A percentile compares a stretch with the other conserved stretches of the same genome.
These are phyloP conservation scores for Plenodomus lindquistii DNA, from an alignment of 2,329 filamentous ascomycete species.

Conservation along the genomic window DNA sequence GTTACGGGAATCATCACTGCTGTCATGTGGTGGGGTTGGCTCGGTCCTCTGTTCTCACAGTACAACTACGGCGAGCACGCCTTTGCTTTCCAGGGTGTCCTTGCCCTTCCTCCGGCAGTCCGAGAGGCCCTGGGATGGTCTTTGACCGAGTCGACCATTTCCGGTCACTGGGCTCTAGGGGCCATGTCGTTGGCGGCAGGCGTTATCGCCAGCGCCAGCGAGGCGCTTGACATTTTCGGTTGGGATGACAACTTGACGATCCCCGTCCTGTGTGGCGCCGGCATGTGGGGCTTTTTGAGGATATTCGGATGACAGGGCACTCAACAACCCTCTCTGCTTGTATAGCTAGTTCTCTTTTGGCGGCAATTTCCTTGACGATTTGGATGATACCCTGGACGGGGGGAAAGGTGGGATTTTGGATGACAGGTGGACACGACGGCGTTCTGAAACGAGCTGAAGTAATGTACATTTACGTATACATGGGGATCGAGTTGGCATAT, in stretches of 20 bases:
- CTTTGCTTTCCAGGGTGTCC: slow-evolving; percentile 79
- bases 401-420: slow-evolving; percentile 7
- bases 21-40: slow-evolving; percentile 82
- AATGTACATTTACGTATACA: not conserved
- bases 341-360: not conserved
- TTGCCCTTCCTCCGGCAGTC: slow-evolving; percentile 68
- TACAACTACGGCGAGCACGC: slow-evolving; percentile 54
- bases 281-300: slow-evolving; percentile 90
- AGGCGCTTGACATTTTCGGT: slow-evolving; percentile 87
- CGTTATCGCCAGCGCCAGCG: slow-evolving; percentile 84
- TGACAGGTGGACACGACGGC: slow-evolving; percentile 9
- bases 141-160: slow-evolving; percentile 62
- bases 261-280: slow-evolving; percentile 83
- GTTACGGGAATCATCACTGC: slow-evolving; percentile 81
- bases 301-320: slow-evolving; percentile 64
- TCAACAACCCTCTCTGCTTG: not conserved
- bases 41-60: slow-evolving; percentile 62
- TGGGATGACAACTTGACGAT: slow-evolving; percentile 99
- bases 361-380: not conserved
- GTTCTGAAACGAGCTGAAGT: slow-evolving; percentile 7
- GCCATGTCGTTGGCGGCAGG: slow-evolving; percentile 86
- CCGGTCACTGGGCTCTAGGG: slow-evolving; percentile 73
- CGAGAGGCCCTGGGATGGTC: slow-evolving; percentile 66
- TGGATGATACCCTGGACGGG: slow-evolving; percentile 19
- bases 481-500: not conserved